Conservation (phyloP, 1,284 basidiomycete genomes). For the Cryptococcus hybrid region DNA sequence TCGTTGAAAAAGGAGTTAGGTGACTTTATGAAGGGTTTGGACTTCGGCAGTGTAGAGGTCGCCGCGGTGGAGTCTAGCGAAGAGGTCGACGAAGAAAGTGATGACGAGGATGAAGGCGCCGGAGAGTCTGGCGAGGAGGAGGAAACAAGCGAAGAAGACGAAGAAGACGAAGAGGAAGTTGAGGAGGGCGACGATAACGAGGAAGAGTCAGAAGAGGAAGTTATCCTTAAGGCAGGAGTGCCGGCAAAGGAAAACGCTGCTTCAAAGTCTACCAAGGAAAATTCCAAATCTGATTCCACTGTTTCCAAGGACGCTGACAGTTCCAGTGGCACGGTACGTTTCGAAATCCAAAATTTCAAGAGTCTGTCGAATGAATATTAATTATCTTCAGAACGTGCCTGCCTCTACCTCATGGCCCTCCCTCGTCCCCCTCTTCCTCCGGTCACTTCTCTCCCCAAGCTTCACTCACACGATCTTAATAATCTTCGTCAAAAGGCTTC, state of each 20-base stretch:
- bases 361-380: not conserved
- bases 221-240: constrained; percentile 15
- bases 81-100: constrained; percentile 29
- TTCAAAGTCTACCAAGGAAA: not conserved
- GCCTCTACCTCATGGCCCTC: constrained; percentile 29
- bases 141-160: constrained; percentile 37
- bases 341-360: not conserved
- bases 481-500: constrained; percentile 30
- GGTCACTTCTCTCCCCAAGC: constrained; percentile 22
- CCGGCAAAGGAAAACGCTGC: constrained; percentile 1
- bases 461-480: constrained; percentile 25
- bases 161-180: constrained; percentile 29
- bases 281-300: constrained; percentile 4
- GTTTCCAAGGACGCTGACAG: constrained; percentile 15
- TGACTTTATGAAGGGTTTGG: constrained; percentile 60
- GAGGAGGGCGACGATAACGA: constrained; percentile 33
- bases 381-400: constrained; percentile 24
- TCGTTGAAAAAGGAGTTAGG: constrained; percentile 59
- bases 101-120: constrained; percentile 22
- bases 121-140: constrained; percentile 44
- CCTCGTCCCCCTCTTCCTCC: constrained; percentile 31
- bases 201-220: constrained; percentile 43
- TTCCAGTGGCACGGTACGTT: constrained; percentile 25
- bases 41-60: constrained; percentile 29
- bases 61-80: constrained; percentile 23